Conservation (phyloP, 345 rosid species). For the Sonneratia caseolaris region DNA sequence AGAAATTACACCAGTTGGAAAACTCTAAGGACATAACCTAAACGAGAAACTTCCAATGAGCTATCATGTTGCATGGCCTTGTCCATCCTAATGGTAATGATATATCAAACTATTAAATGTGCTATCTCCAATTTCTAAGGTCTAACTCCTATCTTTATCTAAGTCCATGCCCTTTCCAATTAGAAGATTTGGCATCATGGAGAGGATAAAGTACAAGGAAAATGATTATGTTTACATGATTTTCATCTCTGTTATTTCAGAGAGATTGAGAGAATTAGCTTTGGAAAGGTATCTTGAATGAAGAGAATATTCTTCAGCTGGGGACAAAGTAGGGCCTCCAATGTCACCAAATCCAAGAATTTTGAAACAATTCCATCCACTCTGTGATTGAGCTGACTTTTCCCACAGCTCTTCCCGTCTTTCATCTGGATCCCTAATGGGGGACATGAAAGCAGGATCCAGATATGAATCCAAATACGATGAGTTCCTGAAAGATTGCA, state of each 20-base stretch:
- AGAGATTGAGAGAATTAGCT: conserved; percentile 86
- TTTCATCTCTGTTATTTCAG: conserved; percentile 97
- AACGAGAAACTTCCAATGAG: neutral
- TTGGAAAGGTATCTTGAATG: conserved; percentile 94
- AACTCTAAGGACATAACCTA: neutral
- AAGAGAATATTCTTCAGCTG: conserved; percentile 89
- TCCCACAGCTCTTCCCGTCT: conserved; percentile 95
- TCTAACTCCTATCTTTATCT: neutral
- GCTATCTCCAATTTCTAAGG: neutral
- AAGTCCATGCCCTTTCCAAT: neutral
- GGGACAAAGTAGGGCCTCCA: conserved; percentile 69
- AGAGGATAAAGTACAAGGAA: neutral
- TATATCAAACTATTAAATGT: neutral
- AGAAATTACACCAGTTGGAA: neutral
- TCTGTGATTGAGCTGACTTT: conserved; percentile 69
- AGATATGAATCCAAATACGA: conserved; percentile 68
- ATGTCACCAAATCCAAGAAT: conserved; percentile 89
- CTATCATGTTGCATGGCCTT: neutral
- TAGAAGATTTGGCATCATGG: neutral
- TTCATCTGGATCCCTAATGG: conserved; percentile 93
- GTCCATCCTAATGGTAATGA: neutral
- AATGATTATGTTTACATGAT: conserved; percentile 55
- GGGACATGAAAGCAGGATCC: conserved; percentile 98
- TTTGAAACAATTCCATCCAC: conserved; percentile 80
- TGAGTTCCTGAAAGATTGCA: conserved; percentile 53